phyloP scores from a whole-genome alignment of 2,329 filamentous ascomycete species.

The Macrophomina phaseolina region DNA sequence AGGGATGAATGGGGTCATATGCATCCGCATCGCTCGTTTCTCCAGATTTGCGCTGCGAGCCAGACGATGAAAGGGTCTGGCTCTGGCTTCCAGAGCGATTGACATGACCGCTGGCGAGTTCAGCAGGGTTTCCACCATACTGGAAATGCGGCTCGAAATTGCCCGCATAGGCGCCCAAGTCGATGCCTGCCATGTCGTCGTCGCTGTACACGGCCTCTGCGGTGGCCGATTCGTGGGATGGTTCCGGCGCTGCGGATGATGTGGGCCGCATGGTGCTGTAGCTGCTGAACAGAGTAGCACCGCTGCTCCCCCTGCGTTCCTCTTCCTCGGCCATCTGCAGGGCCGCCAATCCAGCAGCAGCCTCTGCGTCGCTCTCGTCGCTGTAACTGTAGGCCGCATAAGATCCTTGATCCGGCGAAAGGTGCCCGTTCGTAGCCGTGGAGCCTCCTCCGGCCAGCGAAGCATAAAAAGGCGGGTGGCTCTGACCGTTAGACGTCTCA shows the following conservation, averaged over 20 bases:
- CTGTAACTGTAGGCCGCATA: constrained; percentile 40
- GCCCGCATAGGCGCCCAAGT: constrained; percentile 76
- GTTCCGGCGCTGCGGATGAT: constrained; percentile 30
- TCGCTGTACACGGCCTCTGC: constrained; percentile 62
- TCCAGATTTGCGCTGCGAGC: constrained; percentile 52
- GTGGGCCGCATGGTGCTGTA: constrained; percentile 48
- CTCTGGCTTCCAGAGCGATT: constrained; percentile 37
- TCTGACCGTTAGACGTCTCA: constrained; percentile 5
- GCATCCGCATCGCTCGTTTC: constrained; percentile 54
- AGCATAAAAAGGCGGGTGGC: constrained; percentile 25
- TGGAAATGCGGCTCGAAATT: constrained; percentile 69
- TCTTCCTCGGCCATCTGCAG: constrained; percentile 82
- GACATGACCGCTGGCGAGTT: constrained; percentile 45
- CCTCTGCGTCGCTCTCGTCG: constrained; percentile 88
- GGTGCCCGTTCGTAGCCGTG: constrained; percentile 55
- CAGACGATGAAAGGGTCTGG: constrained; percentile 50
- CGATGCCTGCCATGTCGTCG: constrained; percentile 73
- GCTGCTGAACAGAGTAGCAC: constrained; percentile 58
- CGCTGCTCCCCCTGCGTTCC: constrained; percentile 69
- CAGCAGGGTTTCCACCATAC: constrained; percentile 61
- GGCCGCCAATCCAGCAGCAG: constrained; percentile 80
- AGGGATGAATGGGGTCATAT: constrained; percentile 61
- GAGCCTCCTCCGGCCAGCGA: constrained; percentile 37
- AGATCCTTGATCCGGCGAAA: constrained; percentile 45
- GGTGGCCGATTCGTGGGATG: constrained; percentile 46